Evolutionary conservation across 2,329 filamentous ascomycete species (phyloP).

Genomic region (Ophiocordyceps camponoti-floridani): DNA sequence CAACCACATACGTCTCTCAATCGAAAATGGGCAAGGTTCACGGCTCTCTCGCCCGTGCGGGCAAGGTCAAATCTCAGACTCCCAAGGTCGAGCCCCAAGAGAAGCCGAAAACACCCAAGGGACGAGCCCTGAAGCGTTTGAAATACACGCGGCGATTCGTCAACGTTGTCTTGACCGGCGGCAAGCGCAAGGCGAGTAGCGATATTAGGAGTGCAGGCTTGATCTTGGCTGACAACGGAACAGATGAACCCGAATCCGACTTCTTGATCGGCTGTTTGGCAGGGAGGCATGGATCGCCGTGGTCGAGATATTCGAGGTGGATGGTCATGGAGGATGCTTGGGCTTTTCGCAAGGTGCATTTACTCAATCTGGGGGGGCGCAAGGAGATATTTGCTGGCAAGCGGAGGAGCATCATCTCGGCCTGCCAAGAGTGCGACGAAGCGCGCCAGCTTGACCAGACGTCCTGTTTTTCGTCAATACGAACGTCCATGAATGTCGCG

Average conservation of each 20-base stretch:
- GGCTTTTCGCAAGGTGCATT: slow-evolving; percentile 12
- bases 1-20: slow-evolving; percentile 17
- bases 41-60: slow-evolving; percentile 81
- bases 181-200: slow-evolving; percentile 81
- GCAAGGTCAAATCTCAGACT: slow-evolving; percentile 96
- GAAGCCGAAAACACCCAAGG: slow-evolving; percentile 95
- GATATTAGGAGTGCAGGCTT: not conserved
- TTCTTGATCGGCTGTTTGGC: slow-evolving; percentile 20
- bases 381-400: not conserved
- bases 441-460: too few species aligned
- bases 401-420: too few species aligned
- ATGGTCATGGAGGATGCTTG: slow-evolving; percentile 8
- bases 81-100: slow-evolving; percentile 83
- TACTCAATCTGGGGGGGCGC: slow-evolving; percentile 6
- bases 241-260: slow-evolving; percentile 82
- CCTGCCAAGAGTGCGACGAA: too few species aligned
- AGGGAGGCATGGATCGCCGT: too few species aligned
- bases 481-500: too few species aligned
- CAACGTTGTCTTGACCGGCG: slow-evolving; percentile 91
- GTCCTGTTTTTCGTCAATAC: too few species aligned
- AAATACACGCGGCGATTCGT: slow-evolving; percentile 96
- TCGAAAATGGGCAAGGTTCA: slow-evolving; percentile 73
- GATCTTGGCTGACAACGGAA: slow-evolving; percentile 8
- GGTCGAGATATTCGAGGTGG: slow-evolving; percentile 6
- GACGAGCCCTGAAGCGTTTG: slow-evolving; percentile 92